Evolutionary conservation across 225 moss, liverwort and hornwort species (phyloP), one percentile per base, ranked within the genome.

Genomic region (Climacium dendroides): DNA sequence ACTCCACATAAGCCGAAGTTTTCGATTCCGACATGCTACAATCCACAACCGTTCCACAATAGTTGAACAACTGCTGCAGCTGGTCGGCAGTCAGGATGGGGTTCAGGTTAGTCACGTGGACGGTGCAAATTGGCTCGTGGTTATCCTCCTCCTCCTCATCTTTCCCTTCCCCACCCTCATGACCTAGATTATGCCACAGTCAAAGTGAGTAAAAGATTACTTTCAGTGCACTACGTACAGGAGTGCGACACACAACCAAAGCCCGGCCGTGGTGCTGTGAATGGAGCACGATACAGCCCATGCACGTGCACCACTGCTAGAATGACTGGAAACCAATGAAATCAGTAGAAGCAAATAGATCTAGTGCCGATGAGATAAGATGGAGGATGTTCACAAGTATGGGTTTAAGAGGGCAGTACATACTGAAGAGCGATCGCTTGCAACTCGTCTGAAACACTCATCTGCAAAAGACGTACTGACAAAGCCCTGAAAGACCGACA

Each of bases 1-100:
- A 99, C 89, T 96, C 95, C 87, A 99, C 95, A 85, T 94, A 93
- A 35, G 97, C 98, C 82, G 98, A 96, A 55, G 95, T 94, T 91
- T 96, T 96, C 18, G 98, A 94, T 81, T 99, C 98, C 85, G 98
- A 99, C 79, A 99, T 89, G 80, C 92, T 95, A 79, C 97, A 94
- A 72, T 97, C 97, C 81, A 91, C 88, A 47, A 99, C 98, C 57
- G 97, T 95, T 77, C 97, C 98, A 88, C 98, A 99, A 79, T 95
- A 99, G 90, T 92, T 94, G 85, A 99, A 99, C 57, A 99, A 89
- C 83, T 99, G 98, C 58, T 94, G 95, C 81, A 99, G 85, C 89
- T 99, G 98, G 69, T 99, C 98, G 63, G 93, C 94, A 70, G 96
- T 96, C 64, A 99, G 87, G 82, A 95, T 93, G 81, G 98, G 95